phyloP scores from a whole-genome alignment of 441 rosid genomes.

The Gossypium schwendimanii region DNA sequence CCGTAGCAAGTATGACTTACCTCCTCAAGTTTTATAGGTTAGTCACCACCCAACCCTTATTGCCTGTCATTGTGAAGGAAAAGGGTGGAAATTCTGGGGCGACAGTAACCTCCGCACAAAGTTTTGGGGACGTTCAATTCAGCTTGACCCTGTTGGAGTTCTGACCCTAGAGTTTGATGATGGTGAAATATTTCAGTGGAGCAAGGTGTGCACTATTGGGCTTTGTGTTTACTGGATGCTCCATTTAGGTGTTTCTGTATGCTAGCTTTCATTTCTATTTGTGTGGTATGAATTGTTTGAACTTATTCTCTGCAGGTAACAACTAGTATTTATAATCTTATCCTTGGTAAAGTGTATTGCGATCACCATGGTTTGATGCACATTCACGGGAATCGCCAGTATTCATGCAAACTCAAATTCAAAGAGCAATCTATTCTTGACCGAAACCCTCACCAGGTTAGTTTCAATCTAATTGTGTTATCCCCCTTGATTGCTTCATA shows the following conservation, averaged over 20 bases:
- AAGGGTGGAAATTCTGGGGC: slow-evolving; percentile 96
- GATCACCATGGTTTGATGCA: slow-evolving; percentile 91
- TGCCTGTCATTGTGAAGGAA: slow-evolving; percentile 95
- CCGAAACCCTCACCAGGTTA: slow-evolving; percentile 88
- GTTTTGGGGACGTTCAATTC: slow-evolving; percentile 98
- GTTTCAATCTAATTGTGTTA: slow-evolving; percentile 9
- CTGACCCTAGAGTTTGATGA: slow-evolving; percentile 87
- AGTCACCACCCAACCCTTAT: slow-evolving; percentile 96
- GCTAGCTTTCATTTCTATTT: slow-evolving; percentile 14
- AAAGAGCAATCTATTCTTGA: slow-evolving; percentile 85
- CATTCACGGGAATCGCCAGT: slow-evolving; percentile 60
- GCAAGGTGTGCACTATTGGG: slow-evolving; percentile 48
- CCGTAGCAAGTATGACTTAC: slow-evolving; percentile 11
- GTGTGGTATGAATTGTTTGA: not conserved
- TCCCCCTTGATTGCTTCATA: not conserved
- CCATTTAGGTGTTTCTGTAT: not conserved
- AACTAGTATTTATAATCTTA: slow-evolving; percentile 79
- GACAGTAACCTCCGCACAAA: slow-evolving; percentile 82
- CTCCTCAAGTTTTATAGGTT: slow-evolving; percentile 47
- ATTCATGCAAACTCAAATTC: slow-evolving; percentile 85
- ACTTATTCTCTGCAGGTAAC: slow-evolving; percentile 55
- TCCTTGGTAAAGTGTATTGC: slow-evolving; percentile 84
- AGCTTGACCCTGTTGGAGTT: slow-evolving; percentile 85
- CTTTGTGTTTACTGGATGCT: slow-evolving; percentile 4
- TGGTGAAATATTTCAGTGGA: slow-evolving; percentile 94